Evolutionary conservation across 1,284 basidiomycete genomes (phyloP).

Genomic region (Violaceomyces palustris): DNA sequence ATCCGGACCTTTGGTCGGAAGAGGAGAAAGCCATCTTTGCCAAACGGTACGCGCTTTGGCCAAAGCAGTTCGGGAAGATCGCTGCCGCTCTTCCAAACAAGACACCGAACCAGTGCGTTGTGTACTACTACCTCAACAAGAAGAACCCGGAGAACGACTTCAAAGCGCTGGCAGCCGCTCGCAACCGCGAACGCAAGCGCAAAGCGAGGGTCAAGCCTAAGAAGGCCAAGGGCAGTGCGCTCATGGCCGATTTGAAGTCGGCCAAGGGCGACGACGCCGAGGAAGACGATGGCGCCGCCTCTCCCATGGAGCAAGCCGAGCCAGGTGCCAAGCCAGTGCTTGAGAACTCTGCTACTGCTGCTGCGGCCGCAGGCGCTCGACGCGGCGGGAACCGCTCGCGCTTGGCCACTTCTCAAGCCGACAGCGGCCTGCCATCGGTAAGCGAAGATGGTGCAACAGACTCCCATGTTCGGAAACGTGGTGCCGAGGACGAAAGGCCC

Average conservation of each 20-base stretch:
- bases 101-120: slow-evolving; percentile 80
- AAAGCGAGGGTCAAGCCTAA: slow-evolving; percentile 47
- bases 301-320: too few species aligned
- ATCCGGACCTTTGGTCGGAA: slow-evolving; percentile 65
- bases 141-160: slow-evolving; percentile 57
- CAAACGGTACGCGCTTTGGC: slow-evolving; percentile 74
- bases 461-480: too few species aligned
- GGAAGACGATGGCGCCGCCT: slow-evolving; percentile 33
- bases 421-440: too few species aligned
- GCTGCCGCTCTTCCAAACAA: slow-evolving; percentile 77
- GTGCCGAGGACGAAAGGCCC: too few species aligned
- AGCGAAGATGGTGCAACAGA: too few species aligned
- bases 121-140: slow-evolving; percentile 93
- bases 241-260: slow-evolving; percentile 50
- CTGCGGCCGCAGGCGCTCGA: too few species aligned
- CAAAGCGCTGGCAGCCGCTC: slow-evolving; percentile 44
- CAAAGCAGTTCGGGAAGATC: slow-evolving; percentile 89
- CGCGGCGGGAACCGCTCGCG: too few species aligned
- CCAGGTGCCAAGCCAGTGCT: too few species aligned
- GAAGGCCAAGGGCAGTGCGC: slow-evolving; percentile 52
- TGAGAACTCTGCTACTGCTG: too few species aligned
- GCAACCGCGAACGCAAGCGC: slow-evolving; percentile 48
- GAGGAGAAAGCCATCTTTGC: slow-evolving; percentile 76
- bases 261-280: slow-evolving; percentile 49
- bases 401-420: too few species aligned